Base-by-base conservation (phyloP, 768 basidiomycete species). In the Lentinula sp. region DNA sequence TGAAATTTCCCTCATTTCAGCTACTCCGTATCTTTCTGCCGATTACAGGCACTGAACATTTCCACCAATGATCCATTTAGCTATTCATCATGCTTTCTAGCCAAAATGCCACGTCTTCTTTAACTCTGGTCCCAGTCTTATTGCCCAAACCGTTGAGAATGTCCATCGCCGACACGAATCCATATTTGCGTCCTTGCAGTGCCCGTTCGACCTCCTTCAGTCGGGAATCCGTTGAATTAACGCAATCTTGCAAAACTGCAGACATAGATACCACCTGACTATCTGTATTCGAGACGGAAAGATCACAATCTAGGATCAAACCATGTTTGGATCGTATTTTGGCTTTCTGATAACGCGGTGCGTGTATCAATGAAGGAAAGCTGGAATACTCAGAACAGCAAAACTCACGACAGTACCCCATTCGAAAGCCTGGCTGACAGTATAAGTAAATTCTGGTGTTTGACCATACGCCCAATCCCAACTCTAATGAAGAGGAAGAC, bases 381-480 rank as follows among this genome's bases (percentile, higher is more conserved):
- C 8, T 28, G 6, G 16, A 51, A 40, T 11, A 13, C 11, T 21
- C 13, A 15, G 18, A 35, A 57, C 15, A 5, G 42, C 10, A 28
- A 10, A 13, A 73, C 74, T 58, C 65, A 85, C 85, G 31, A 80
- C 71, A 35, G 72, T 67, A 9, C 83, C 85, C 84, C 84, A 85
- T 3, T 67, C 50, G 63, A 87, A 86, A n/a, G 69, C 60, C 28
- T 69, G 68, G 3, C 66, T 56, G 11, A 83, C 49, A 2, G 76
- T 76, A 67, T 92, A 90, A 6, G 85, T 88, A 70, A 99, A 98
- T 69, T 96, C 91, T 45, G 95, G 95, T 0, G 95, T 96, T 69
- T 95, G 91, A 0, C 95, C 96, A 67, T 86, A 97, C 13, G 82
- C 77, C 94, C 95, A 98, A 21, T 92, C 82, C 97, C 97, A 98